A percentile compares a stretch with the other conserved stretches of the same genome.
phyloP scores from a whole-genome alignment of 305 asterid species.

The Solanum aculeatissimum region DNA sequence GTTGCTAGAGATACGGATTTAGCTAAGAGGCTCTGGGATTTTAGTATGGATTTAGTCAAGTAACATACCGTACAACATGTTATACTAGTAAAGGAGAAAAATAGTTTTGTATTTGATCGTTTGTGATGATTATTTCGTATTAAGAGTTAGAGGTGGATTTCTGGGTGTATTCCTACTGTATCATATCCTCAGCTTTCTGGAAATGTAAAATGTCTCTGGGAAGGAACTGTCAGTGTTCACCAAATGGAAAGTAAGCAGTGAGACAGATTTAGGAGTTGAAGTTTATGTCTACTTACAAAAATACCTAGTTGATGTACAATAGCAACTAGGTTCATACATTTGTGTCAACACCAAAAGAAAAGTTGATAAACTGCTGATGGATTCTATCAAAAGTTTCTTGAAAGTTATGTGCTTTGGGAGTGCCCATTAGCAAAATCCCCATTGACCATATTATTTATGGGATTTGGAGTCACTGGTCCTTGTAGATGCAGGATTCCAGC shows the following conservation, averaged over 20 bases:
- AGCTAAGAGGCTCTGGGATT: slow-evolving; percentile 67
- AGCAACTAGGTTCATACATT: too few species aligned
- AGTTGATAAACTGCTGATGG: too few species aligned
- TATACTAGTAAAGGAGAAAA: neutral
- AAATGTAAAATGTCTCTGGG: neutral
- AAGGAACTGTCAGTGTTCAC: neutral
- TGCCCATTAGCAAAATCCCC: too few species aligned
- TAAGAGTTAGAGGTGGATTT: neutral
- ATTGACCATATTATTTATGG: too few species aligned
- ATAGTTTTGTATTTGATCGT: neutral
- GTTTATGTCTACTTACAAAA: too few species aligned
- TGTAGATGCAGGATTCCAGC: neutral
- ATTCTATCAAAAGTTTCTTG: too few species aligned
- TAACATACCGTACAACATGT: neutral
- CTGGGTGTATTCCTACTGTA: neutral
- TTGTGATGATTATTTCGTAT: neutral
- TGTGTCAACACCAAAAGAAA: too few species aligned
- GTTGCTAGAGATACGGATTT: slow-evolving; percentile 35
- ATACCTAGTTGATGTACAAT: too few species aligned
- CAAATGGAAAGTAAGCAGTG: neutral
- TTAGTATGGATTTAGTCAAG: neutral
- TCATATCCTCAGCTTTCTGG: neutral
- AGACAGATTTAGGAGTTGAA: neutral
- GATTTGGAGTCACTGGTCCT: neutral
- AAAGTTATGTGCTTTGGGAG: too few species aligned